phyloP scores from a whole-genome alignment of 2,329 filamentous ascomycete species.

The Penicillium thymicola region DNA sequence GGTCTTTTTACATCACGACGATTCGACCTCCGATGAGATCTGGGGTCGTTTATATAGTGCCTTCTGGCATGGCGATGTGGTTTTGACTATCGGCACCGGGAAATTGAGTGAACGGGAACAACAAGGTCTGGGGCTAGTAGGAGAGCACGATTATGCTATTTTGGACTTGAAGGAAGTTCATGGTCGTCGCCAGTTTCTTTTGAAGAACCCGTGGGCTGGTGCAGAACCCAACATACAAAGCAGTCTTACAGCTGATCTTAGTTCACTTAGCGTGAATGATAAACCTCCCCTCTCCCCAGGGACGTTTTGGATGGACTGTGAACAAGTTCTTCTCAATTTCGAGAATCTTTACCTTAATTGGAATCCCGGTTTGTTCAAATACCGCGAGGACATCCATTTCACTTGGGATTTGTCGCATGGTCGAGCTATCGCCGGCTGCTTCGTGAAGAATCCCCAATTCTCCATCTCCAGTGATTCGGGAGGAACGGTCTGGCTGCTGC shows the following conservation, averaged over 20 bases:
- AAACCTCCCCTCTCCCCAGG: slow-evolving; percentile 52
- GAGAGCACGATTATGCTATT: slow-evolving; percentile 92
- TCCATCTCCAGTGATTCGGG: slow-evolving; percentile 51
- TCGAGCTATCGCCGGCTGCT: slow-evolving; percentile 66
- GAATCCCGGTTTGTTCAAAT: slow-evolving; percentile 79
- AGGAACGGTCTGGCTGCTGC: slow-evolving; percentile 74
- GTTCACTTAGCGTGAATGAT: slow-evolving; percentile 11
- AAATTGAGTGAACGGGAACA: slow-evolving; percentile 75
- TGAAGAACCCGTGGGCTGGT: slow-evolving; percentile 92
- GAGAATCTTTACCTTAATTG: slow-evolving; percentile 97
- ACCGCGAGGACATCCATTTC: slow-evolving; percentile 88
- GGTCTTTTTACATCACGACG: slow-evolving; percentile 82
- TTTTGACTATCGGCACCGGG: slow-evolving; percentile 88
- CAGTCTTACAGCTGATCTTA: not conserved
- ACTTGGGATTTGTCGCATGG: slow-evolving; percentile 65
- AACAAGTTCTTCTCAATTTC: slow-evolving; percentile 85
- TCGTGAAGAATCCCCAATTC: slow-evolving; percentile 64
- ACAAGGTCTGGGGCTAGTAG: slow-evolving; percentile 73
- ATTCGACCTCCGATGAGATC: slow-evolving; percentile 69
- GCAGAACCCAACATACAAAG: slow-evolving; percentile 54
- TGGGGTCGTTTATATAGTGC: slow-evolving; percentile 75
- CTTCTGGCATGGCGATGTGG: slow-evolving; percentile 73
- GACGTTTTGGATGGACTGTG: slow-evolving; percentile 91
- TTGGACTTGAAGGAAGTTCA: slow-evolving; percentile 68
- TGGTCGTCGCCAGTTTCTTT: slow-evolving; percentile 65